phyloP scores from a whole-genome alignment of 116 monocot species.

The Posidonia oceanica region DNA sequence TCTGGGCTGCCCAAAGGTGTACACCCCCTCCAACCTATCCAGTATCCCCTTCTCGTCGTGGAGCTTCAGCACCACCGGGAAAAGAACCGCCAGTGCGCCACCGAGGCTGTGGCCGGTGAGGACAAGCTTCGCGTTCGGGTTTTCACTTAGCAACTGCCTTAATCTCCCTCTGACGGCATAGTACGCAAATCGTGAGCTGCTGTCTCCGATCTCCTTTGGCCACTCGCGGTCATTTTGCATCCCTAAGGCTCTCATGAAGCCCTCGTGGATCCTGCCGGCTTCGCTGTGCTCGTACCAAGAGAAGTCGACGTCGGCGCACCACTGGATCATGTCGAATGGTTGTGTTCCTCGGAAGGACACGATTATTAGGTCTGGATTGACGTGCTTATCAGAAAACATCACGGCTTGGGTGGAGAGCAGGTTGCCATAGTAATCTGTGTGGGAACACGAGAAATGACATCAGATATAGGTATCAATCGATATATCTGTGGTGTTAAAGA shows the following conservation, averaged over 20 bases:
- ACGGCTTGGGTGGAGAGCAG: conserved; percentile 51
- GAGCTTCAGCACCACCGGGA: conserved; percentile 41
- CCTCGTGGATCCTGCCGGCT: conserved; percentile 70
- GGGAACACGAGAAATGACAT: no score
- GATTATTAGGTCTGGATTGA: conserved; percentile 41
- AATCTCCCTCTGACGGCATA: conserved; percentile 51
- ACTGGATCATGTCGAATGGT: conserved; percentile 50
- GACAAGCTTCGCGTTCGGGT: conserved; percentile 33
- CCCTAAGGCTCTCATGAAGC: conserved; percentile 91
- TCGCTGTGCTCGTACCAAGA: conserved; percentile 72
- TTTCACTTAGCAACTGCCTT: conserved; percentile 7
- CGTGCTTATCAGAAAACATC: conserved; percentile 45
- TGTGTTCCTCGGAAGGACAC: conserved; percentile 82
- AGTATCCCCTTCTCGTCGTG: conserved; percentile 50
- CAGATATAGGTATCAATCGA: no score
- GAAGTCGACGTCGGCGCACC: conserved; percentile 82
- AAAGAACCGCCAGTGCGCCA: conserved; percentile 72
- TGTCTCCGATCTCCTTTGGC: conserved; percentile 39
- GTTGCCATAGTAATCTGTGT: conserved; percentile 5
- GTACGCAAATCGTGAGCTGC: conserved; percentile 51
- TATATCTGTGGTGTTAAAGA: no score
- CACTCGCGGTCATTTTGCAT: conserved; percentile 36
- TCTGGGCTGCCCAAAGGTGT: conserved; percentile 88
- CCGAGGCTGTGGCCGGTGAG: conserved; percentile 87
- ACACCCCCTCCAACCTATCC: conserved; percentile 51